Conservation (phyloP, 805 yeast genomes). For the Kuraishia molischiana region DNA sequence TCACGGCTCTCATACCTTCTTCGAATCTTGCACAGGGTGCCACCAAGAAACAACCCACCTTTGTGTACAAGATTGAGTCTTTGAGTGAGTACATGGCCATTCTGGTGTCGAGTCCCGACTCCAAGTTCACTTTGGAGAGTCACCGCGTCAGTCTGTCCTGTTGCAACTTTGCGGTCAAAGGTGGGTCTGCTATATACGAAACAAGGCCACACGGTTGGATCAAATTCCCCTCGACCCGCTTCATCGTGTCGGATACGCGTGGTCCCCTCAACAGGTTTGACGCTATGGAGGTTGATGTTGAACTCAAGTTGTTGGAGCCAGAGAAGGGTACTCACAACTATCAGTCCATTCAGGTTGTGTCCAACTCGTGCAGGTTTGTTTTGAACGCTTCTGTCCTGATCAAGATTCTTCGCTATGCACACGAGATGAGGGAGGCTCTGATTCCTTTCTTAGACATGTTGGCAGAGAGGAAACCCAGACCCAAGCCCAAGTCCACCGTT, state of each 20-base stretch:
- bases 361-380: conserved; percentile 48
- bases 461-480: not conserved
- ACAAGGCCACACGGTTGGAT: conserved; percentile 29
- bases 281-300: conserved; percentile 35
- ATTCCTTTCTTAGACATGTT: not conserved
- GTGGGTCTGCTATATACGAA: not conserved
- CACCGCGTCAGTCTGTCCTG: conserved; percentile 19
- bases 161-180: conserved; percentile 15
- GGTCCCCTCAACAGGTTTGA: conserved; percentile 30
- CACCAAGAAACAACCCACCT: too few relatives aligned
- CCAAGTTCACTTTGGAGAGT: conserved; percentile 24
- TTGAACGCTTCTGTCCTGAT: conserved; percentile 36
- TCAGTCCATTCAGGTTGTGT: conserved; percentile 38
- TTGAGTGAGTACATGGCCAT: conserved; percentile 13
- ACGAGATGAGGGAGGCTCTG: not conserved
- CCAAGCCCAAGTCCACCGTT: not conserved
- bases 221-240: conserved; percentile 28
- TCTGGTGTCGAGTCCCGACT: conserved; percentile 20
- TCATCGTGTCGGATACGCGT: conserved; percentile 15
- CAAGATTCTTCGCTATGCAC: not conserved
- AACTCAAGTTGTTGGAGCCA: conserved; percentile 31
- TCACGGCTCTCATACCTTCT: not conserved
- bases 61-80: not conserved
- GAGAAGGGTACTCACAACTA: conserved; percentile 12
- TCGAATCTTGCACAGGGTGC: too few relatives aligned